phyloP scores from a whole-genome alignment of 352 stramenopile genomes.

The Thalassiosira delicatula region DNA sequence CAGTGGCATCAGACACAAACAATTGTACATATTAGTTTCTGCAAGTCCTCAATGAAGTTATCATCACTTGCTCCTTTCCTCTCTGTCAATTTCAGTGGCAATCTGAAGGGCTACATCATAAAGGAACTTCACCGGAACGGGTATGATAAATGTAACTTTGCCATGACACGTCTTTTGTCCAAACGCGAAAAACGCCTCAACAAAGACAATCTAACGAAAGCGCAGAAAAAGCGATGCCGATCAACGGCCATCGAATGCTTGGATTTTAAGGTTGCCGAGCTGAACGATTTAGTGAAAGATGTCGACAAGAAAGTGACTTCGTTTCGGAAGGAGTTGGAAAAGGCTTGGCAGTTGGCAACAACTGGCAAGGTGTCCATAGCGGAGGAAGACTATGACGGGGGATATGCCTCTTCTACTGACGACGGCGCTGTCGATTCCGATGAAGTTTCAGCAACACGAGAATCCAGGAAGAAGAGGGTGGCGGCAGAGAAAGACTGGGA shows the following conservation, averaged over 20 bases:
- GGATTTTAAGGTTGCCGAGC: conserved; percentile 13
- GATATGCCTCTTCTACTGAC: conserved; percentile 10
- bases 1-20: too few relatives aligned
- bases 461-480: not conserved
- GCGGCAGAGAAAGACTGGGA: conserved; percentile 32
- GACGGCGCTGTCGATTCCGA: not conserved
- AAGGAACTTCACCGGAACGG: conserved; percentile 45
- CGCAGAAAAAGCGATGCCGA: conserved; percentile 24
- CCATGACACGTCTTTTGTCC: conserved; percentile 35
- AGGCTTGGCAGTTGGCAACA: conserved; percentile 1
- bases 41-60: too few relatives aligned
- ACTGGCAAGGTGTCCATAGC: too few relatives aligned
- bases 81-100: too few relatives aligned
- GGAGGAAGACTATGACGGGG: too few relatives aligned
- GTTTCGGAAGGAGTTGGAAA: conserved; percentile 47
- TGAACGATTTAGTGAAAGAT: conserved; percentile 35
- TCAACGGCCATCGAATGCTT: conserved; percentile 13
- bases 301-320: conserved; percentile 40
- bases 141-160: conserved; percentile 50
- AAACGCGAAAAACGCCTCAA: conserved; percentile 34
- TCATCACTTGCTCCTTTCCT: too few relatives aligned
- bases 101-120: conserved; percentile 31
- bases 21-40: too few relatives aligned
- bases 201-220: conserved; percentile 13
- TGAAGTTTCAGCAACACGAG: not conserved